Base-by-base conservation (phyloP, 768 basidiomycete genomes). In the Phlebiopsis flavidoalba region DNA sequence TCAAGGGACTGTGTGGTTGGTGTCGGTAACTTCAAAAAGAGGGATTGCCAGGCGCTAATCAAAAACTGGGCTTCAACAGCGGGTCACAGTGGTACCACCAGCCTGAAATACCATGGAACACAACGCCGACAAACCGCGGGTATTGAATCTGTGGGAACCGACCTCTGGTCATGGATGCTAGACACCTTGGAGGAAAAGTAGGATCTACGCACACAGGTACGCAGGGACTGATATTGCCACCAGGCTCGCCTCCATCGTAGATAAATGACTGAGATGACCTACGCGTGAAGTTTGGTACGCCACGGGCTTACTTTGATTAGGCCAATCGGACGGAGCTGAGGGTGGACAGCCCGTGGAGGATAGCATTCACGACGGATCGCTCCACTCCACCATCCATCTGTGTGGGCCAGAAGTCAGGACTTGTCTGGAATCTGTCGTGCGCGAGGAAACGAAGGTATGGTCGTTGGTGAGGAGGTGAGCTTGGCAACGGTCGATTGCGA, bases 351-450 rank as follows among this genome's bases (percentile, higher is more conserved):
- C n/a, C 8, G 85, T 86, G 53, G n/a, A 82, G 63, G 66, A 80
- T 80, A 8, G 80, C 83, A 57, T 66, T 71, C 52, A 84, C 81
- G 10, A 75, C 76, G 45, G n/a, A n/a, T n/a, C n/a, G n/a, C n/a
- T n/a, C n/a, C n/a, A n/a, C n/a, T n/a, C 84, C 85, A 66, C 85
- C 78, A 65, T 85, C 70, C 0, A 68, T 79, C 7, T 74, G 63
- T n/a, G n/a, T n/a, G n/a, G n/a, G 2, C 84, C 84, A 1, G 75
- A 76, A 70, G n/a, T n/a, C n/a, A n/a, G n/a, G n/a, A n/a, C n/a
- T 84, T 80, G 69, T 86, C 85, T 66, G 86, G 83, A n/a, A 87
- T 80, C 64, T 87, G 85, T 70, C 86, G 85, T n/a, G n/a, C n/a
- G n/a, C n/a, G 14, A 87, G 60, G 71, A 85, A 84, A 67, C 86